Conservation (phyloP, 257 asterid genomes). For the Solanum boliviense region DNA sequence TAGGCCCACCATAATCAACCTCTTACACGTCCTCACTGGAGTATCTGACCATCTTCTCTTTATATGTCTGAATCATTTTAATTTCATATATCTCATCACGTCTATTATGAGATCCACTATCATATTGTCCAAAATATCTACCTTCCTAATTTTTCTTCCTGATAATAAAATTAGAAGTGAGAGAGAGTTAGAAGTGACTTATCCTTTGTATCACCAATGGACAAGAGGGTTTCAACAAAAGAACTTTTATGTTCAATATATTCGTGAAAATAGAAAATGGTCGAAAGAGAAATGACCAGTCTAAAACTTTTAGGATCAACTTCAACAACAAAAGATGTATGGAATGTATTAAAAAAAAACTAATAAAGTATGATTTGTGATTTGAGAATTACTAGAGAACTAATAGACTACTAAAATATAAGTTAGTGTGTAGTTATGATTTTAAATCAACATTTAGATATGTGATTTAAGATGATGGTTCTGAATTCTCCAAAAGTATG, state of each 20-base stretch:
- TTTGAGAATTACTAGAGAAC: neutral
- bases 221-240: neutral
- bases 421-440: neutral
- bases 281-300: neutral
- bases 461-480: neutral
- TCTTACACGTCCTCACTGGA: neutral
- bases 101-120: neutral
- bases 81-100: neutral
- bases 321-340: neutral
- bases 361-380: too few species aligned
- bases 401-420: neutral
- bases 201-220: neutral
- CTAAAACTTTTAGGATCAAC: neutral
- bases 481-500: too few species aligned
- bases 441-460: too few species aligned
- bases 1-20: neutral
- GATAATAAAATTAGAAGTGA: neutral
- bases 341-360: neutral
- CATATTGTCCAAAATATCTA: neutral
- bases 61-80: neutral
- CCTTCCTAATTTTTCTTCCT: too few species aligned
- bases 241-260: neutral
- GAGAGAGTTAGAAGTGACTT: neutral
- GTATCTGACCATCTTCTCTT: rapidly evolving
- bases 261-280: too few species aligned